A percentile compares a stretch with the other conserved stretches of the same genome.
Conservation (phyloP, 2,329 filamentous ascomycete species). For the Epichloe aotearoae region DNA sequence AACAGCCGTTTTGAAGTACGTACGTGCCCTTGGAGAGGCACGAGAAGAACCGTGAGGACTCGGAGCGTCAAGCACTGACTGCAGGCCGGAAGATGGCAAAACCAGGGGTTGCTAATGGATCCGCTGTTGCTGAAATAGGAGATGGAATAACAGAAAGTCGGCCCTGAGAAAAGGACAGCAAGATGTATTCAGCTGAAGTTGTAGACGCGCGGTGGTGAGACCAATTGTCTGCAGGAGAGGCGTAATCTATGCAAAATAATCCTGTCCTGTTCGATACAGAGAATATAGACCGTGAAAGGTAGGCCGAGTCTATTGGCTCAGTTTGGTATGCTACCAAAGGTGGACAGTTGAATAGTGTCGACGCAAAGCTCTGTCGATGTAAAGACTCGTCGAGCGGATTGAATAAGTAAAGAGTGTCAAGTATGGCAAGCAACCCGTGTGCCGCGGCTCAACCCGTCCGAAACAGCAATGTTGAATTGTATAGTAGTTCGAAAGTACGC, state of each 20-base stretch:
- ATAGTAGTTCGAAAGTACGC: slow-evolving; percentile 1
- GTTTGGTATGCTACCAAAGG: background rate
- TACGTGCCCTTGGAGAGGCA: slow-evolving; percentile 41
- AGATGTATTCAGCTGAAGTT: background rate
- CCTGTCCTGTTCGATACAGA: background rate
- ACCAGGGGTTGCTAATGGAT: no score
- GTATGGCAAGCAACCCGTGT: slow-evolving; percentile 2
- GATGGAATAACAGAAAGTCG: background rate
- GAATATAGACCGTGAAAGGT: background rate
- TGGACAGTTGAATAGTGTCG: background rate
- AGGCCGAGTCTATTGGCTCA: background rate
- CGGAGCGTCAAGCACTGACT: background rate
- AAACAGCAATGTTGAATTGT: slow-evolving; percentile 1
- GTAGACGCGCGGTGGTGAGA: background rate
- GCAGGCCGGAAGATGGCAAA: no score
- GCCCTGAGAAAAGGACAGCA: background rate
- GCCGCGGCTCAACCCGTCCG: slow-evolving; percentile 4
- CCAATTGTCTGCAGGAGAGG: background rate
- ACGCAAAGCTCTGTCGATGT: background rate
- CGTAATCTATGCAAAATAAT: background rate
- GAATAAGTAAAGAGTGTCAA: background rate
- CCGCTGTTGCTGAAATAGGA: background rate
- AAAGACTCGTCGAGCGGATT: background rate
- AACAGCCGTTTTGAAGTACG: slow-evolving; percentile 67
- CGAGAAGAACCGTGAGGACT: slow-evolving; percentile 14